A percentile compares a stretch with the other conserved stretches of the same genome.
Evolutionary conservation across 2,329 filamentous ascomycete species (phyloP).

Genomic region (Trichoderma atrobrunneum): DNA sequence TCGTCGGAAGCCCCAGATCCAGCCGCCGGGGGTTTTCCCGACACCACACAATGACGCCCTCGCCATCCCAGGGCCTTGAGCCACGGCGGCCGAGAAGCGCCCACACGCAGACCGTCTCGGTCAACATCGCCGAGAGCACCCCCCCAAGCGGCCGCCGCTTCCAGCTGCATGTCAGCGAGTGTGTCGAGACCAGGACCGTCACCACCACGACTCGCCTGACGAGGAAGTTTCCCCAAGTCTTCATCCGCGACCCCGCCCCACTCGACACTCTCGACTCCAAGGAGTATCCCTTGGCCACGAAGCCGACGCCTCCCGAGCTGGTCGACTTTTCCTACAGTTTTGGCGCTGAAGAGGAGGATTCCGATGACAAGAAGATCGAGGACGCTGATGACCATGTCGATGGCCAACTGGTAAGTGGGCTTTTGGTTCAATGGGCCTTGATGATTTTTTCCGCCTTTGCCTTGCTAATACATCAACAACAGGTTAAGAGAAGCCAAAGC

Average conservation of each 20-base stretch:
- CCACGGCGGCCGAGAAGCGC: conserved; percentile 34
- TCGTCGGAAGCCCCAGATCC: not conserved
- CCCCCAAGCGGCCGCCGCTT: conserved; percentile 37
- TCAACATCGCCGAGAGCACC: conserved; percentile 46
- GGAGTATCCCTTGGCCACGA: conserved; percentile 81
- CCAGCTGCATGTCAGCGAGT: conserved; percentile 61
- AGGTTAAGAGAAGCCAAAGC: conserved; percentile 25
- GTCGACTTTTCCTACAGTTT: conserved; percentile 72
- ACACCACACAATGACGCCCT: conserved; percentile 37
- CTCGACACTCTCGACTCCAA: conserved; percentile 76
- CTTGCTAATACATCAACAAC: conserved; percentile 7
- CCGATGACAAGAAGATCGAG: conserved; percentile 27
- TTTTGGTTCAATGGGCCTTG: not conserved
- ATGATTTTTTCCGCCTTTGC: not conserved
- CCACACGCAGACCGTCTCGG: conserved; percentile 44
- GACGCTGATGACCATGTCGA: conserved; percentile 16
- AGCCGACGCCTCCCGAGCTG: conserved; percentile 77
- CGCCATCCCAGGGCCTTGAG: conserved; percentile 39
- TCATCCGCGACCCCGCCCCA: conserved; percentile 69
- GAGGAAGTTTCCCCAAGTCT: conserved; percentile 77
- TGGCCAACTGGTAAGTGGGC: conserved; percentile 26
- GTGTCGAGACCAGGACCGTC: conserved; percentile 68
- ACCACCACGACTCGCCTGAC: conserved; percentile 92
- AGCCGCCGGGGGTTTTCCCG: conserved; percentile 20
- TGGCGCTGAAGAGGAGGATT: conserved; percentile 27